These are phyloP conservation scores for Chernovozyma aurita DNA, from an alignment of 1,139 yeast genomes.

Conservation along the genomic window DNA sequence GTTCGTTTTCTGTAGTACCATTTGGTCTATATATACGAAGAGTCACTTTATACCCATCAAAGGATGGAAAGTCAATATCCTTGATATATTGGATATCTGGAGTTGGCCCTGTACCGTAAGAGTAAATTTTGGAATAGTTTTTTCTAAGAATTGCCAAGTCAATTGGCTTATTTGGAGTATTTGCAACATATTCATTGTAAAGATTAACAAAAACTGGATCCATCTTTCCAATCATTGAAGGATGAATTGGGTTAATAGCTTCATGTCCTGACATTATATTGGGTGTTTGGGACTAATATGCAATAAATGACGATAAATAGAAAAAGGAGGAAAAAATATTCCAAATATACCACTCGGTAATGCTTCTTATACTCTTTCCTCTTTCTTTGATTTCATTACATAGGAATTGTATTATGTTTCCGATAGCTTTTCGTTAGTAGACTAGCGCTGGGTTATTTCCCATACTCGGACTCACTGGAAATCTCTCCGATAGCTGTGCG, in stretches of 20 bases:
- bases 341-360: too few relatives aligned
- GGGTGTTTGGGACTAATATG: too few relatives aligned
- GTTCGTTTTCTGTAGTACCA: conserved; percentile 29
- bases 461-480: too few relatives aligned
- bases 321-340: too few relatives aligned
- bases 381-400: too few relatives aligned
- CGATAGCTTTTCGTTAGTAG: too few relatives aligned
- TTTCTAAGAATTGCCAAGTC: conserved; percentile 14
- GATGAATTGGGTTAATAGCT: conserved; percentile 18
- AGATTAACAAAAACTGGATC: conserved; percentile 19
- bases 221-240: conserved; percentile 16
- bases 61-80: conserved; percentile 13
- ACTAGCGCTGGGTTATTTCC: too few relatives aligned
- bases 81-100: conserved; percentile 14
- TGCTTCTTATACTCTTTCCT: too few relatives aligned
- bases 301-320: too few relatives aligned
- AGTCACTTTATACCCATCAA: conserved; percentile 16
- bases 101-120: conserved; percentile 15
- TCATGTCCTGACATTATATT: conserved; percentile 14
- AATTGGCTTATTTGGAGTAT: conserved; percentile 17
- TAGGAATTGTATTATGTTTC: too few relatives aligned
- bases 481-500: too few relatives aligned
- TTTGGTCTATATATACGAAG: conserved; percentile 38
- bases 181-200: conserved; percentile 18
- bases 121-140: conserved; percentile 16